Conservation (phyloP, 75 land plant genomes). For the Picea sitchensis region DNA sequence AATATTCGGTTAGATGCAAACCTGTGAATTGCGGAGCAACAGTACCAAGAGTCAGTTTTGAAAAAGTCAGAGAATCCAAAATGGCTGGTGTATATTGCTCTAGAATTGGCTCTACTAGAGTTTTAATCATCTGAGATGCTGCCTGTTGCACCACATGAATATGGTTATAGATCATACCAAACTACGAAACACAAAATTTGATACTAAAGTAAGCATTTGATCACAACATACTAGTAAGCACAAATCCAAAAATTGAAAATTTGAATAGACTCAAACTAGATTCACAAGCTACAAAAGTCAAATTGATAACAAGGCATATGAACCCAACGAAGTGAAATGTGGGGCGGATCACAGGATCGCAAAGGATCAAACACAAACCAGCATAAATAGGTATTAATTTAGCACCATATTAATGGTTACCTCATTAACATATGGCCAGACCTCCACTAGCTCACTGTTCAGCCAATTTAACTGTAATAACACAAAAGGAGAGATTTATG, state of each 20-base stretch:
- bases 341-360: neutral
- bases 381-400: neutral
- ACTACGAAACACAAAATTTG: neutral
- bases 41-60: slow-evolving; percentile 90
- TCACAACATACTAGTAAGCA: neutral
- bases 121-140: slow-evolving; percentile 70
- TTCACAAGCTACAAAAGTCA: neutral
- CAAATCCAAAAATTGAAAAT: neutral
- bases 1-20: slow-evolving; percentile 14
- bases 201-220: neutral
- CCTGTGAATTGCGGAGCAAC: slow-evolving; percentile 94
- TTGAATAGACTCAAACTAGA: neutral
- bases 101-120: slow-evolving; percentile 65
- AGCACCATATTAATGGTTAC: slow-evolving; percentile 22
- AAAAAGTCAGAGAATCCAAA: slow-evolving; percentile 68
- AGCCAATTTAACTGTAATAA: slow-evolving; percentile 80
- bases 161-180: neutral
- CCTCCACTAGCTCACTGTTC: slow-evolving; percentile 54
- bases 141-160: slow-evolving; percentile 56
- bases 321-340: neutral
- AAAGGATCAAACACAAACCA: neutral
- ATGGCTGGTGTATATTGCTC: slow-evolving; percentile 74
- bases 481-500: slow-evolving; percentile 12
- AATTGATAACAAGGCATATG: neutral
- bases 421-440: slow-evolving; percentile 93